Conservation (phyloP, 176 grass and related monocot species). For the Musa troglodytarum region DNA sequence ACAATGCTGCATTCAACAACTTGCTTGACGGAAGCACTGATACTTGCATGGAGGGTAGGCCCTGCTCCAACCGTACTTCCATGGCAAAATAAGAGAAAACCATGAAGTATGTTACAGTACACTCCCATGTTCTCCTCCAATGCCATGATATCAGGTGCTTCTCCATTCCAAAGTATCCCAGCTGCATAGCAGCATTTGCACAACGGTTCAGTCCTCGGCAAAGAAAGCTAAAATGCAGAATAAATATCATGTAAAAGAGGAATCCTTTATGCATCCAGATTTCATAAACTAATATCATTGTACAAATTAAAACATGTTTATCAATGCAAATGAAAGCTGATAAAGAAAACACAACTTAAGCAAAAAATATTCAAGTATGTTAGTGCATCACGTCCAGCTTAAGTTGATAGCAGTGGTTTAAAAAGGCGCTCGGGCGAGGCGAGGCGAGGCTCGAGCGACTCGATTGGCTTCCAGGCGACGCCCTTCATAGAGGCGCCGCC, state of each 20-base stretch:
- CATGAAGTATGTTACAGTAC: constrained; percentile 76
- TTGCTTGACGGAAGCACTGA: constrained; percentile 44
- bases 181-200: constrained; percentile 27
- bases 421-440: too few species aligned
- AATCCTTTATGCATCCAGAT: not conserved
- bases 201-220: constrained; percentile 8
- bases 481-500: too few species aligned
- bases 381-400: not conserved
- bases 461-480: too few species aligned
- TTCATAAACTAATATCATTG: not conserved
- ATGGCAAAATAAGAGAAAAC: constrained; percentile 80
- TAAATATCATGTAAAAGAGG: too few species aligned
- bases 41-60: constrained; percentile 64
- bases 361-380: not conserved
- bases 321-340: not conserved
- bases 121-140: constrained; percentile 65
- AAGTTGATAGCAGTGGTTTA: not conserved
- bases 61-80: constrained; percentile 60
- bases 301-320: not conserved
- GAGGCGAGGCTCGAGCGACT: too few species aligned
- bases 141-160: constrained; percentile 49
- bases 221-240: not conserved
- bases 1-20: constrained; percentile 67
- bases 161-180: constrained; percentile 86
- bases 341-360: not conserved